phyloP scores from a whole-genome alignment of 306 rosid species.

The Fagus sylvatica region DNA sequence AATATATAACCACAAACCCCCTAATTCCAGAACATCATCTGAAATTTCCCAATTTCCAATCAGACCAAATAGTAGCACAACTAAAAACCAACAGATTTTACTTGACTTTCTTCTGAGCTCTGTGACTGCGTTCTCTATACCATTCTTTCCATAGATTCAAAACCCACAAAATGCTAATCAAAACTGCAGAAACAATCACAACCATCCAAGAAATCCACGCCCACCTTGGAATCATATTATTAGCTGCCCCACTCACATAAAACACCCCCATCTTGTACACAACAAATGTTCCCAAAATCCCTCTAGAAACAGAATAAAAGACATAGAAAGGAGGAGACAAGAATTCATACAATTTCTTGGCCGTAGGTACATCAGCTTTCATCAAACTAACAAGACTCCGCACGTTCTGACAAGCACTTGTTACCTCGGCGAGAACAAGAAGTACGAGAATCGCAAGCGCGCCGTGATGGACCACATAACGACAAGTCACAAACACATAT shows the following conservation, averaged over 20 bases:
- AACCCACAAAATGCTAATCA: slow-evolving; percentile 44
- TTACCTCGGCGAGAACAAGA: slow-evolving; percentile 44
- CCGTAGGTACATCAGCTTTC: slow-evolving; percentile 20
- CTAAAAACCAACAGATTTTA: background rate
- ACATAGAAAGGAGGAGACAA: slow-evolving; percentile 42
- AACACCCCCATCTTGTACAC: slow-evolving; percentile 40
- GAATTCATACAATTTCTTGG: slow-evolving; percentile 30
- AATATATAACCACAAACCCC: background rate
- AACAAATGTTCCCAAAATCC: slow-evolving; percentile 39
- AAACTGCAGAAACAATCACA: slow-evolving; percentile 39
- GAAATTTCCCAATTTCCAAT: background rate
- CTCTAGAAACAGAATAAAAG: slow-evolving; percentile 41
- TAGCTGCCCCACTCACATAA: slow-evolving; percentile 30
- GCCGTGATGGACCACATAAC: slow-evolving; percentile 40
- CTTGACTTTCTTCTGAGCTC: slow-evolving; percentile 19
- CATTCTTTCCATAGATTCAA: slow-evolving; percentile 35
- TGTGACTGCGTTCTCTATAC: slow-evolving; percentile 12
- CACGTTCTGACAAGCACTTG: slow-evolving; percentile 51
- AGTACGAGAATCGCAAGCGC: slow-evolving; percentile 42
- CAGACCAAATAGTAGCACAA: too few species aligned
- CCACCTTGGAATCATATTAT: slow-evolving; percentile 38
- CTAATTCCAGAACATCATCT: background rate
- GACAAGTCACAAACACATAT: slow-evolving; percentile 41
- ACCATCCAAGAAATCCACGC: slow-evolving; percentile 59
- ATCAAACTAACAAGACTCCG: slow-evolving; percentile 37